Evolutionary conservation across 2,329 filamentous ascomycete genomes (phyloP).

Genomic region (Colletotrichum sp.): DNA sequence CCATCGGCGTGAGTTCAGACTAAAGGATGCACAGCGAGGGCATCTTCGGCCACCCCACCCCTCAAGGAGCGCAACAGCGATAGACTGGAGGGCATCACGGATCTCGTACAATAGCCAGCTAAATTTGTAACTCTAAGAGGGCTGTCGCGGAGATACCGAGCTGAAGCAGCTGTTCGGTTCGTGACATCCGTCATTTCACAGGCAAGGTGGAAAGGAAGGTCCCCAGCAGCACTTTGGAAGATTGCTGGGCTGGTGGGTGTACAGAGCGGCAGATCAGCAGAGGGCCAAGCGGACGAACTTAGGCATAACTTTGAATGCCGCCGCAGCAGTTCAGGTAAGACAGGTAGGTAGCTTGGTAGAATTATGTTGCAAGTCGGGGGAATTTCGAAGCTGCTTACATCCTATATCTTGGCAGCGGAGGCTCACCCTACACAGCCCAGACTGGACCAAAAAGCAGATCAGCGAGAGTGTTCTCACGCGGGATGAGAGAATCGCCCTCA

Average conservation of each 20-base stretch:
- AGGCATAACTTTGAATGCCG: background rate
- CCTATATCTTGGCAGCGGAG: background rate
- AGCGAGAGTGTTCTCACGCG: background rate
- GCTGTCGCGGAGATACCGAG: background rate
- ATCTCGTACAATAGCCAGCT: background rate
- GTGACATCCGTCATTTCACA: background rate
- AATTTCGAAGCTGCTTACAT: conserved; percentile 2
- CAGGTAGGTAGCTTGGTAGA: background rate
- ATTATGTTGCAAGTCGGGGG: background rate
- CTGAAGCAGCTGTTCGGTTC: background rate
- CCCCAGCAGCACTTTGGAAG: background rate
- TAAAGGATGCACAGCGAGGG: background rate
- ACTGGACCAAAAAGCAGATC: background rate
- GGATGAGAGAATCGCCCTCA: background rate
- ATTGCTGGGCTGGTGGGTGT: background rate
- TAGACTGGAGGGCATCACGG: no score
- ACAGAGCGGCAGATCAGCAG: background rate
- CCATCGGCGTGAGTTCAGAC: background rate
- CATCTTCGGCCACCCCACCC: background rate
- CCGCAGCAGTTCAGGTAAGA: background rate
- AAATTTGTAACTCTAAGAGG: background rate
- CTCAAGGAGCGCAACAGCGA: background rate
- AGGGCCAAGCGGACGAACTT: background rate
- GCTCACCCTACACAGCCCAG: background rate
- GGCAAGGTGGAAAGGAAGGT: background rate